Evolutionary conservation across 305 asterid species (phyloP).

Genomic region (Withania somnifera): DNA sequence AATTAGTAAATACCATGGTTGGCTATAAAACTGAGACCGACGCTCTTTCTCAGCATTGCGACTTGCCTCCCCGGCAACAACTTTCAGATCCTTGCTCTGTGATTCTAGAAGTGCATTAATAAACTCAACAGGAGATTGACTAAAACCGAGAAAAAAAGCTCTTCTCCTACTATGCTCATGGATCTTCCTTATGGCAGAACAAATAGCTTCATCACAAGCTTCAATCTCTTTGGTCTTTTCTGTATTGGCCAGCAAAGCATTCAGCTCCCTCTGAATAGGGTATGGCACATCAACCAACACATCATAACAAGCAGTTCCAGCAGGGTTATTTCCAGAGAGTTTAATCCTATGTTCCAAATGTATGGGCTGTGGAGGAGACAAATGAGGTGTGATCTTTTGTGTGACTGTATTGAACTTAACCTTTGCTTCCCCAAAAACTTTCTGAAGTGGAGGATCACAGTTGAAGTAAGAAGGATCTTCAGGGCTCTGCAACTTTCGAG

Average conservation of each 20-base stretch:
- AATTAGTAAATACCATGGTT: constrained; percentile 60
- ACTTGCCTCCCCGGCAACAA: constrained; percentile 67
- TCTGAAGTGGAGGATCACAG: constrained; percentile 81
- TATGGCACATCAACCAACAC: constrained; percentile 81
- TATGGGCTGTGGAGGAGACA: constrained; percentile 83
- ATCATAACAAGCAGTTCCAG: constrained; percentile 91
- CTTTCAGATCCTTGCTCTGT: constrained; percentile 79
- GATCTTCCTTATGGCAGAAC: constrained; percentile 81
- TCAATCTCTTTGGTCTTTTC: constrained; percentile 90
- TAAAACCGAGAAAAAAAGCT: constrained; percentile 93
- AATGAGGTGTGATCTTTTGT: constrained; percentile 64
- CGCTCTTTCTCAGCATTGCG: constrained; percentile 86
- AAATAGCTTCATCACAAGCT: constrained; percentile 91
- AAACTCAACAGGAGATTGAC: constrained; percentile 94
- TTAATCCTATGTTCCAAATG: constrained; percentile 89
- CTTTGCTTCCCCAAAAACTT: constrained; percentile 66
- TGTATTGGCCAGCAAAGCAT: constrained; percentile 58
- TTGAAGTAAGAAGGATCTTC: constrained; percentile 82
- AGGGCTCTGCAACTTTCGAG: constrained; percentile 75
- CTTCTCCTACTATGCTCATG: constrained; percentile 86
- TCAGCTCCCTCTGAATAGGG: constrained; percentile 89
- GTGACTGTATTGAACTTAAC: constrained; percentile 72
- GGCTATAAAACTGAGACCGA: constrained; percentile 78
- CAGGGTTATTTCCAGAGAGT: constrained; percentile 80
- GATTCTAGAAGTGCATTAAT: constrained; percentile 80